These are phyloP conservation scores for Trichoderma lentiforme DNA, from an alignment of 2,329 filamentous ascomycete genomes.

Conservation along the genomic window DNA sequence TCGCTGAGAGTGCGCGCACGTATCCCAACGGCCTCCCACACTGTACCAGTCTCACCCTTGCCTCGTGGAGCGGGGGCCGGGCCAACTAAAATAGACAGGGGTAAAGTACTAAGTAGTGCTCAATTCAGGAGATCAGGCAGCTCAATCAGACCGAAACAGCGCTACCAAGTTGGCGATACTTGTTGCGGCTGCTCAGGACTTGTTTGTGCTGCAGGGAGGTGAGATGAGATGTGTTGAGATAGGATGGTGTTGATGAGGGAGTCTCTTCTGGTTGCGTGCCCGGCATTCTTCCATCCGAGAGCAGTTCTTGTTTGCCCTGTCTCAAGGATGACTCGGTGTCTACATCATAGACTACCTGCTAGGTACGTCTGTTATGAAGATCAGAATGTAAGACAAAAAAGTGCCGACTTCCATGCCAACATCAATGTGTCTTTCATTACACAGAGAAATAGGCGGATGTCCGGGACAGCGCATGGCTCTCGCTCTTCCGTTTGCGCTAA, in stretches of 20 bases:
- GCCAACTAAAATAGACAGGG: constrained; percentile 2
- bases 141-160: constrained; percentile 1
- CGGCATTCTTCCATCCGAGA: no score
- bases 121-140: not conserved
- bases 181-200: not conserved
- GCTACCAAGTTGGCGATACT: not conserved
- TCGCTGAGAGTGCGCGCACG: not conserved
- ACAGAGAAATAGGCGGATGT: not conserved
- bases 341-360: not conserved
- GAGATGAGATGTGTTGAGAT: not conserved
- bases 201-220: not conserved
- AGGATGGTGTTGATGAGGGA: not conserved
- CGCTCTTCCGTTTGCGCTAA: not conserved
- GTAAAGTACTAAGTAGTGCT: not conserved
- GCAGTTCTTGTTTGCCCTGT: not conserved
- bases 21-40: not conserved
- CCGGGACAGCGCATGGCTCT: not conserved
- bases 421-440: not conserved
- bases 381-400: not conserved
- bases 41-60: not conserved
- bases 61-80: not conserved
- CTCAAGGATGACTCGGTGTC: not conserved
- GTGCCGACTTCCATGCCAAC: not conserved
- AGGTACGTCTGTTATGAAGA: not conserved
- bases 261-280: not conserved